Evolutionary conservation across 768 basidiomycete species (phyloP).

Genomic region (Mycena crocata): DNA sequence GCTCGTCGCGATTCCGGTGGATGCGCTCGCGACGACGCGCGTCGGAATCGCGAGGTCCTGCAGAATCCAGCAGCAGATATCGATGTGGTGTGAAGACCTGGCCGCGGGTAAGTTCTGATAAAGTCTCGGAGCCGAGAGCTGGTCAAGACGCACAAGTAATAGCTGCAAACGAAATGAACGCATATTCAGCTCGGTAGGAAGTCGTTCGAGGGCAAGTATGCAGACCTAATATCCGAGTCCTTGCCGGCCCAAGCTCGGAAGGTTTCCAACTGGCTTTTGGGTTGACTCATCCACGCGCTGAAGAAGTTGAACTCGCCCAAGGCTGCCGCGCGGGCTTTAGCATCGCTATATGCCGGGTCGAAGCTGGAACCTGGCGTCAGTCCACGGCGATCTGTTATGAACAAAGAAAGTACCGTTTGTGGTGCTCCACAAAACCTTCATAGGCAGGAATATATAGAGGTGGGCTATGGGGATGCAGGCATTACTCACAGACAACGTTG

Average conservation of each 20-base stretch:
- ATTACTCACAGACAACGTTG: constrained; percentile 71
- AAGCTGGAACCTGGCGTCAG: constrained; percentile 55
- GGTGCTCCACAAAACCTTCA: constrained; percentile 86
- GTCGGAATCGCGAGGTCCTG: constrained; percentile 82
- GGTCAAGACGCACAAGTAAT: too few relatives aligned
- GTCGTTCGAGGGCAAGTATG: background rate
- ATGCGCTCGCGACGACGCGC: constrained; percentile 90
- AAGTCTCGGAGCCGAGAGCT: too few relatives aligned
- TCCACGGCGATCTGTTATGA: background rate
- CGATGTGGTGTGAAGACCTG: constrained; percentile 96
- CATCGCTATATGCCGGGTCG: constrained; percentile 94
- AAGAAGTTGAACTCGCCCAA: constrained; percentile 96
- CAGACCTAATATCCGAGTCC: constrained; percentile 89
- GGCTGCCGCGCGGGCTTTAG: constrained; percentile 76
- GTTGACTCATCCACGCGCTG: constrained; percentile 98
- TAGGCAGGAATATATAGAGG: background rate
- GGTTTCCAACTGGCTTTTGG: constrained; percentile 93
- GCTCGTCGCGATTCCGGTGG: constrained; percentile 90
- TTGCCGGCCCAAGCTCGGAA: constrained; percentile 97
- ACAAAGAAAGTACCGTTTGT: constrained; percentile 71
- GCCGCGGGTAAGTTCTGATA: too few relatives aligned
- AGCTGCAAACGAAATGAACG: constrained; percentile 55
- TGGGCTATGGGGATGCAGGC: background rate
- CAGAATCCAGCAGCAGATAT: constrained; percentile 88
- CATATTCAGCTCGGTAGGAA: constrained; percentile 22